These are phyloP conservation scores for Penicilliopsis zonata DNA, from an alignment of 495 filamentous ascomycete genomes.

Conservation along the genomic window DNA sequence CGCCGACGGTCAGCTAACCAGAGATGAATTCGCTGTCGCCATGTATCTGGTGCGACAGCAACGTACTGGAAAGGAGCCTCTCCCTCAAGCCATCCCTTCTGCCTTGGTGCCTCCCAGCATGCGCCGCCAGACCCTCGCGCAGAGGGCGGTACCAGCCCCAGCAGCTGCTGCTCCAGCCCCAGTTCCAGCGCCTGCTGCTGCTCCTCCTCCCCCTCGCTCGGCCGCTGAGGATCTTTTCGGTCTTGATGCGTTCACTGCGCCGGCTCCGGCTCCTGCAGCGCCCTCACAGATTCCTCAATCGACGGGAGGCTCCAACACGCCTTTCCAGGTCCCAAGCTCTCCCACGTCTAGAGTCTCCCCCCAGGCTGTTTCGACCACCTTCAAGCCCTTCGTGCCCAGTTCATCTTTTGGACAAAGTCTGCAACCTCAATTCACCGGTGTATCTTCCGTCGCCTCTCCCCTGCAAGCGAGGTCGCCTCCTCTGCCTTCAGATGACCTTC, in stretches of 20 bases:
- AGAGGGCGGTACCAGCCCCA: conserved; percentile 32
- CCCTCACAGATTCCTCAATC: conserved; percentile 52
- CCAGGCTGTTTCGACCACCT: conserved; percentile 35
- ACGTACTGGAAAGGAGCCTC: conserved; percentile 51
- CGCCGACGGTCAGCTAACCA: conserved; percentile 70
- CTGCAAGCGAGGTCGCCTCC: conserved; percentile 33
- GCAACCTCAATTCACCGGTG: conserved; percentile 65
- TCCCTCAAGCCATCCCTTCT: conserved; percentile 65
- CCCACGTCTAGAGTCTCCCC: conserved; percentile 25
- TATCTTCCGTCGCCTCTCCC: conserved; percentile 37
- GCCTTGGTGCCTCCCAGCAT: conserved; percentile 82
- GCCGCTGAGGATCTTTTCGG: conserved; percentile 78
- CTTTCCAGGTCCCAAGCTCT: conserved; percentile 28
- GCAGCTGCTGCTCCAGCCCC: conserved; percentile 35
- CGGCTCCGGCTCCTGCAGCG: conserved; percentile 33
- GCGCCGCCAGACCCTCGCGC: conserved; percentile 49
- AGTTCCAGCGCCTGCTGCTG: conserved; percentile 36
- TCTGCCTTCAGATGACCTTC: conserved; percentile 71
- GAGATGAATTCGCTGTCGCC: conserved; percentile 91
- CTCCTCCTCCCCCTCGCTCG: conserved; percentile 33
- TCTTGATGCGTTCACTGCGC: conserved; percentile 41
- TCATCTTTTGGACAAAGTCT: conserved; percentile 83
- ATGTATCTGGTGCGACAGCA: conserved; percentile 95
- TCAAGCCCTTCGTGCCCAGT: conserved; percentile 85
- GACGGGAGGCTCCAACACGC: conserved; percentile 52